Conservation (phyloP, 1,139 yeast genomes). For the Zygotorulaspora mrakii region DNA sequence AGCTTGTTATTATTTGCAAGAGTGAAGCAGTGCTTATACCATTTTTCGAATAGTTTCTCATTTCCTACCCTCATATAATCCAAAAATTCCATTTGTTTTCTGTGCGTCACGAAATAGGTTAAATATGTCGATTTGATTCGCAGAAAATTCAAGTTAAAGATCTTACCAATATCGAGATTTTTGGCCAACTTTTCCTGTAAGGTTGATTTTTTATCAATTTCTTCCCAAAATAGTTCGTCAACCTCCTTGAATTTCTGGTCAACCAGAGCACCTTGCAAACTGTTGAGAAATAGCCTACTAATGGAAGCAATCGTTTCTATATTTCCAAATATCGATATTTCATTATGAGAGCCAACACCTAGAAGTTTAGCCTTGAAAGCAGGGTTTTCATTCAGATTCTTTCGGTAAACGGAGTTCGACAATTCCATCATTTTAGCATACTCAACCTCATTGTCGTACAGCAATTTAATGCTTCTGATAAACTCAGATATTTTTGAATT, state of each 20-base stretch:
- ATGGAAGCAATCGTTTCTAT: constrained; percentile 38
- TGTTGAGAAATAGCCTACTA: constrained; percentile 31
- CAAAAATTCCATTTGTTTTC: constrained; percentile 28
- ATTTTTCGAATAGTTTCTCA: constrained; percentile 21
- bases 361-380: constrained; percentile 29
- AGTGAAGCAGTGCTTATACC: constrained; percentile 31
- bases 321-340: constrained; percentile 38
- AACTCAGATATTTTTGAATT: constrained; percentile 18
- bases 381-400: constrained; percentile 26
- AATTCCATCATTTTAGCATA: constrained; percentile 28
- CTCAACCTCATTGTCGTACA: constrained; percentile 32
- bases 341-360: constrained; percentile 28
- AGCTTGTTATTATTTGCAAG: constrained; percentile 19
- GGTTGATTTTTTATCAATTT: constrained; percentile 10
- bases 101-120: constrained; percentile 28
- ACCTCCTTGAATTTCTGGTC: constrained; percentile 7
- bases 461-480: constrained; percentile 24
- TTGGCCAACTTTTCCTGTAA: constrained; percentile 7
- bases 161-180: constrained; percentile 31
- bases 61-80: constrained; percentile 20
- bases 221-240: constrained; percentile 19
- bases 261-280: constrained; percentile 18
- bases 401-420: constrained; percentile 33
- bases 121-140: constrained; percentile 37
- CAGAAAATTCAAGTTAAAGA: constrained; percentile 29